Base-by-base conservation (phyloP, 352 stramenopile genomes). In the Pythium vanterpoolii region DNA sequence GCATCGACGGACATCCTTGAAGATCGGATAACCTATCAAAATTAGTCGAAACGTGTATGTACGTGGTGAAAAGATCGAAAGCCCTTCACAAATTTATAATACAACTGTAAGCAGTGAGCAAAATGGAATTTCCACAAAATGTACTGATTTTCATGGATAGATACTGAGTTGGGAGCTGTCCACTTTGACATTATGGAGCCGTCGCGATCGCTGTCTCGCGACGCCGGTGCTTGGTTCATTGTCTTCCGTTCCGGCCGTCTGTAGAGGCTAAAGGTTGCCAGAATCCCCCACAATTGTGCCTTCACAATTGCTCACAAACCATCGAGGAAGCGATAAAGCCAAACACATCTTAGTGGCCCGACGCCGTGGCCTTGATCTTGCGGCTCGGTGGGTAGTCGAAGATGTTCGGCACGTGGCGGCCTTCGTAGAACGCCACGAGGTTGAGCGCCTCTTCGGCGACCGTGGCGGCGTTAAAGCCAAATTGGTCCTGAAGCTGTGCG, bases 381-480 rank as follows among this genome's bases (percentile, higher is more conserved):
- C 83, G 83, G 42, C 38, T 69, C 42, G 79, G 70, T 16, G 85
- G 85, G 66, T 74, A 79, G 69, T 95, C 72, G 57, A 93, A 93
- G 44, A 95, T 71, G 72, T 55, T 86, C 26, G 85, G 85, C 40
- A 72, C 85, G 23, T 62, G 45, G 56, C 80, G 77, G 31, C 78
- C 80, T 45, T 72, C 69, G 81, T 98, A 98, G 74, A 96, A 98
- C 48, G 91, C 81, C 26, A 98, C 72, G n/a, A 99, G 71, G 60
- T 90, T 90, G 58, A 93, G 84, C 52, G 93, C 91, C 69, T 98
- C 95, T 44, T 82, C 73, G 24, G 83, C 85, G 42, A 99, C 83
- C 44, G 98, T 98, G 36, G 97, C 90, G 3, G 88, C 71, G 66
- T 96, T 98, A 72, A 99, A 98, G 49, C 96, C 96, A 76, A 99